These are phyloP conservation scores for Penicillium verhagenii DNA, from an alignment of 495 filamentous ascomycete genomes.

Conservation along the genomic window DNA sequence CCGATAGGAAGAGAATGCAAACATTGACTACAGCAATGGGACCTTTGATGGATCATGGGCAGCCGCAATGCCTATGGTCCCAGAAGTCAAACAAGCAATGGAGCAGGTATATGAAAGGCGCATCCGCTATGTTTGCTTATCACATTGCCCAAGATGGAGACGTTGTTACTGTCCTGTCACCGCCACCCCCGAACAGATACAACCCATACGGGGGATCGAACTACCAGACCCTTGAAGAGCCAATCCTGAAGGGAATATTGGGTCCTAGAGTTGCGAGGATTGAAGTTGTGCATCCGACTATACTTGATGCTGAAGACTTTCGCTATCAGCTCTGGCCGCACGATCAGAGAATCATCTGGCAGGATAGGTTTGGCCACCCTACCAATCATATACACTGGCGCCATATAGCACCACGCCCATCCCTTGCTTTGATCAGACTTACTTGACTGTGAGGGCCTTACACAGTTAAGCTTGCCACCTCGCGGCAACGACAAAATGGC, in stretches of 20 bases:
- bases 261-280: conserved; percentile 9
- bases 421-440: no score
- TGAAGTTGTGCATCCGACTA: conserved; percentile 12
- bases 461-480: no score
- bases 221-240: conserved; percentile 16
- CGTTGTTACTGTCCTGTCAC: conserved; percentile 5
- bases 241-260: conserved; percentile 14
- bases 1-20: conserved; percentile 13
- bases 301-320: conserved; percentile 9
- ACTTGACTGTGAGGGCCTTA: no score
- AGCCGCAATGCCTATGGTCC: conserved; percentile 7
- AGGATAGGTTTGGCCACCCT: not conserved
- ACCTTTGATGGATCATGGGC: conserved; percentile 13
- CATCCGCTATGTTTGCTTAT: conserved; percentile 16
- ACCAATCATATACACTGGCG: no score
- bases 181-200: conserved; percentile 12
- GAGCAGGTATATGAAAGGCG: conserved; percentile 17
- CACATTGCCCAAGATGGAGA: conserved; percentile 12
- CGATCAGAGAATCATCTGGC: not conserved
- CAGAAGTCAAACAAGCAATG: conserved; percentile 9
- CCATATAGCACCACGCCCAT: no score
- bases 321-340: conserved; percentile 13
- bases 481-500: no score
- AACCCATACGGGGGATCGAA: conserved; percentile 13
- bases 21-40: conserved; percentile 18